Evolutionary conservation across 371 early-diverging fungal genomes (phyloP).

Genomic region (Entomophthora muscae): DNA sequence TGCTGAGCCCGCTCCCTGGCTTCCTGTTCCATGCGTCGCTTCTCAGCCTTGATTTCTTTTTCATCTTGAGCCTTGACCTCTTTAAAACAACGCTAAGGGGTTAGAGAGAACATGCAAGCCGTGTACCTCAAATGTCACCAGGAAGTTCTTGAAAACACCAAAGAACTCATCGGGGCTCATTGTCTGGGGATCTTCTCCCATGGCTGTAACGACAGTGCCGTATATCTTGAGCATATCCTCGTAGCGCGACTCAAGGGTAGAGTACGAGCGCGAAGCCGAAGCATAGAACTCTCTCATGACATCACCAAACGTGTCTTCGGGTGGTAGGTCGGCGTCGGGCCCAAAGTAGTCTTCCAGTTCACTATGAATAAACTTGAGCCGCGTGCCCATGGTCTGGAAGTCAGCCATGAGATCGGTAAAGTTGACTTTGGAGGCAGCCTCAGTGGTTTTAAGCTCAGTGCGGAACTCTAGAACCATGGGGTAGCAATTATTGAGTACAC

Average conservation of each 20-base stretch:
- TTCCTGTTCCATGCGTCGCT: slow-evolving; percentile 22
- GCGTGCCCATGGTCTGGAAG: slow-evolving; percentile 33
- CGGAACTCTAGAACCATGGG: slow-evolving; percentile 44
- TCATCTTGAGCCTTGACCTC: slow-evolving; percentile 15
- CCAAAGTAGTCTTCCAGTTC: slow-evolving; percentile 28
- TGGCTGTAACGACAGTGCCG: slow-evolving; percentile 43
- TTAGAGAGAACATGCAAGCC: background rate
- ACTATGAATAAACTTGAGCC: slow-evolving; percentile 25
- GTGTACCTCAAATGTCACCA: slow-evolving; percentile 40
- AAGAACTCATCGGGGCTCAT: slow-evolving; percentile 83
- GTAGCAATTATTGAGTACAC: slow-evolving; percentile 41
- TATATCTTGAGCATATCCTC: slow-evolving; percentile 46
- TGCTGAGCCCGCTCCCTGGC: slow-evolving; percentile 18
- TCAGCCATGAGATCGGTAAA: slow-evolving; percentile 25
- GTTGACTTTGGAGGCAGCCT: slow-evolving; percentile 48
- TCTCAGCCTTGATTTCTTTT: slow-evolving; percentile 22
- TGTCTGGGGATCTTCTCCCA: slow-evolving; percentile 62
- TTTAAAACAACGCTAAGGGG: background rate
- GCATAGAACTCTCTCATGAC: slow-evolving; percentile 24
- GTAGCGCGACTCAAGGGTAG: slow-evolving; percentile 22
- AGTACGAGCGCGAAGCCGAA: slow-evolving; percentile 24
- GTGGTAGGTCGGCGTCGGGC: slow-evolving; percentile 15
- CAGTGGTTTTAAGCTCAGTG: slow-evolving; percentile 46
- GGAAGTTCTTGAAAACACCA: slow-evolving; percentile 66
- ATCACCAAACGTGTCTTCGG: slow-evolving; percentile 18